phyloP scores from a whole-genome alignment of 1,284 basidiomycete genomes.

The Melanopsichium pennsylvanicum region DNA sequence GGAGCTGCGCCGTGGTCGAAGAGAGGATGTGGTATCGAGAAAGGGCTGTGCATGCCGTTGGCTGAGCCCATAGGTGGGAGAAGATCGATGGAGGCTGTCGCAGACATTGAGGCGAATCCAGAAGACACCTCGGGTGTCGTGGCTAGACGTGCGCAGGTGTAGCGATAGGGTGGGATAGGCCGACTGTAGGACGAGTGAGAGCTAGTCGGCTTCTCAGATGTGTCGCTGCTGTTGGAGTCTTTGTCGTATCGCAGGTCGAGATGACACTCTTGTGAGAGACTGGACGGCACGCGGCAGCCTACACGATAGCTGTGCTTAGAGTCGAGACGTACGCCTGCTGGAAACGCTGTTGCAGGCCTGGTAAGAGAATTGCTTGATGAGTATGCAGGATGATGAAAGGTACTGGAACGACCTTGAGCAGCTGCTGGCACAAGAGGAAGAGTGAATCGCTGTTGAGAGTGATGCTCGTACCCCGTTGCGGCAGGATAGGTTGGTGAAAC shows the following conservation, averaged over 20 bases:
- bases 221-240: constrained; percentile 2
- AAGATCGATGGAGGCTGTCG: constrained; percentile 20
- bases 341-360: background rate
- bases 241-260: background rate
- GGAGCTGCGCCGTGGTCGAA: constrained; percentile 19
- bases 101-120: constrained; percentile 13
- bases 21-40: constrained; percentile 42
- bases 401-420: background rate
- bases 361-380: constrained; percentile 6
- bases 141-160: too few relatives aligned
- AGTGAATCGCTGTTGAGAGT: constrained; percentile 8
- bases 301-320: background rate
- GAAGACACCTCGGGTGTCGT: too few relatives aligned
- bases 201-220: background rate
- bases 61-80: constrained; percentile 20
- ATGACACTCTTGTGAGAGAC: constrained; percentile 23
- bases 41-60: constrained; percentile 29
- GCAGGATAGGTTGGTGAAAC: background rate
- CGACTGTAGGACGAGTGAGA: too few relatives aligned
- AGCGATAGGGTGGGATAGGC: too few relatives aligned
- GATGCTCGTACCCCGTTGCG: background rate
- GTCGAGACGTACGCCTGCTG: background rate
- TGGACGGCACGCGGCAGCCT: constrained; percentile 20
- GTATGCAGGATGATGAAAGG: background rate
- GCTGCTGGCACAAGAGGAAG: constrained; percentile 3